Evolutionary conservation across 1,284 basidiomycete genomes (phyloP).

Genomic region (Ganoderma sinense): DNA sequence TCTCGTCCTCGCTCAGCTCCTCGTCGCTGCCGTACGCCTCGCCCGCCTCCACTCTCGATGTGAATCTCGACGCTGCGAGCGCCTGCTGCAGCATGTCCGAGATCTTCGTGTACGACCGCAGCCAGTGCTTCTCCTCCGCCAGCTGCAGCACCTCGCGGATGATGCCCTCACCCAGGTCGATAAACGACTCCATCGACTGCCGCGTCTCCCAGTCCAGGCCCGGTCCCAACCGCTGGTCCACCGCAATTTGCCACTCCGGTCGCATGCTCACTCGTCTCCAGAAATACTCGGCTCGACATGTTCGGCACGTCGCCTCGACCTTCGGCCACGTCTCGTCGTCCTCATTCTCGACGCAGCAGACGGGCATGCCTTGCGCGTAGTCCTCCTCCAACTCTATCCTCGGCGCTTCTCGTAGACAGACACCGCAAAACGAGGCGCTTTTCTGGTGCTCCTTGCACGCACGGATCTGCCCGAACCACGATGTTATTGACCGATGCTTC

Average conservation of each 20-base stretch:
- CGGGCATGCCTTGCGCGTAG: conserved; percentile 42
- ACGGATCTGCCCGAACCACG: conserved; percentile 52
- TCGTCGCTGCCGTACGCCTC: conserved; percentile 47
- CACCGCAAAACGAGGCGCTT: conserved; percentile 61
- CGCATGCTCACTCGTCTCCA: conserved; percentile 59
- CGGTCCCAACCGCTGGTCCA: conserved; percentile 57
- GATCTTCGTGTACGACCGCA: conserved; percentile 68
- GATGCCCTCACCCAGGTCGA: conserved; percentile 76
- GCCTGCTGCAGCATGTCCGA: conserved; percentile 71
- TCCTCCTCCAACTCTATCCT: conserved; percentile 50
- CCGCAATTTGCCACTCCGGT: conserved; percentile 61
- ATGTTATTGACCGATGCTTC: conserved; percentile 51
- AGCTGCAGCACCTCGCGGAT: conserved; percentile 65
- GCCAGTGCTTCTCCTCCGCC: conserved; percentile 75
- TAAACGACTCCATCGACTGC: conserved; percentile 65
- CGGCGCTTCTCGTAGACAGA: conserved; percentile 71
- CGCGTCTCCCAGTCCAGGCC: conserved; percentile 72
- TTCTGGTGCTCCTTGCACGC: conserved; percentile 74
- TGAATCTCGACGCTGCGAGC: conserved; percentile 62
- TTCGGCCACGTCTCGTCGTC: conserved; percentile 72
- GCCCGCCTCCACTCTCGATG: conserved; percentile 45
- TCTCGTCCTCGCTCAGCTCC: conserved; percentile 58
- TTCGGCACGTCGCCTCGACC: conserved; percentile 69
- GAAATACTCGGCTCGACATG: conserved; percentile 67
- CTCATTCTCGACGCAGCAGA: conserved; percentile 71